Conservation (phyloP, 176 grass and related monocot genomes). For the Musa troglodytarum region DNA sequence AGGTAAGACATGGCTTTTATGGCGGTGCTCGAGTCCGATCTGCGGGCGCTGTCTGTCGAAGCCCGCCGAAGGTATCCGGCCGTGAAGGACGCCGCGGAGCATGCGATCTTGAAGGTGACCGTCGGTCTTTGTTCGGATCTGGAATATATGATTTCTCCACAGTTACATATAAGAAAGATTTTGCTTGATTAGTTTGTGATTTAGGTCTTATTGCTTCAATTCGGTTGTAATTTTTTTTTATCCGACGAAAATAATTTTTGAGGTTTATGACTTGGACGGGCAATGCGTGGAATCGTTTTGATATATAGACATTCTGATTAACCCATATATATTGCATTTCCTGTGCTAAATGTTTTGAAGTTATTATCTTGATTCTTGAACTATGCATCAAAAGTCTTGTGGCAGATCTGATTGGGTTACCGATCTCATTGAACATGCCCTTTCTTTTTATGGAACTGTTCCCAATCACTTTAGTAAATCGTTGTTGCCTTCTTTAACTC, state of each 20-base stretch:
- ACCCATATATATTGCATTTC: background rate
- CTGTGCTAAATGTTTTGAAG: background rate
- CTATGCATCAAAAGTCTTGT: background rate
- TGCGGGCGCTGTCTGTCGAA: conserved; percentile 92
- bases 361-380: background rate
- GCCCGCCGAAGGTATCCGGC: conserved; percentile 81
- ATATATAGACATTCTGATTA: background rate
- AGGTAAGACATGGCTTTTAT: conserved; percentile 71
- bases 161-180: background rate
- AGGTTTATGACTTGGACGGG: background rate
- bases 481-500: background rate
- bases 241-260: background rate
- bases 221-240: background rate
- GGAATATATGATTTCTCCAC: background rate
- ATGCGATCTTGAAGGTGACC: conserved; percentile 70
- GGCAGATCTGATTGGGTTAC: background rate
- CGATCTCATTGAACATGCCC: background rate
- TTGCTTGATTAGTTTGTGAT: background rate
- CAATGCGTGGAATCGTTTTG: background rate
- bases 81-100: conserved; percentile 89
- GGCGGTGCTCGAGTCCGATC: conserved; percentile 94
- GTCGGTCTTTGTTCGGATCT: background rate
- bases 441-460: background rate
- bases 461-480: background rate
- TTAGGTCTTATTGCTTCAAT: background rate